Base-by-base conservation (phyloP, 352 stramenopile species). In the Phytophthora agathidicida region DNA sequence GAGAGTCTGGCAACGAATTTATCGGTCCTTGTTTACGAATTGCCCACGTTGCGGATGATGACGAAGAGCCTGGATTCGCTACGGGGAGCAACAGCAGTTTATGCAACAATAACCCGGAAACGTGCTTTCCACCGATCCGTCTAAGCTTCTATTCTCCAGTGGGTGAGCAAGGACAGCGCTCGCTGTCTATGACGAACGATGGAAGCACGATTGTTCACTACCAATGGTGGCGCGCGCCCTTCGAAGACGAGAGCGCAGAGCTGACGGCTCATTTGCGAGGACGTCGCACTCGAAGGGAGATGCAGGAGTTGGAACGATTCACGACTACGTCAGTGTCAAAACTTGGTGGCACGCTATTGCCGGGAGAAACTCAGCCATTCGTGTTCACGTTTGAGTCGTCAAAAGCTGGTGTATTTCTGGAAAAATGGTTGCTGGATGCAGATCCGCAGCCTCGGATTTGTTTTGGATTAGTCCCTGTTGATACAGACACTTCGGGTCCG, bases 341-440 rank as follows among this genome's bases (percentile, higher is more conserved):
- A 38, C 46, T 62, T 5, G 47, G 75, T n/a, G 82, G 74, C 14
- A 74, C 66, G 3, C 32, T 89, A 5, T 55, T 91, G n/a, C 83
- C 86, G 0, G 69, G 73, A 11, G 82, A 91, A 37, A 57, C 24
- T 1, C 42, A 77, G n/a, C 48, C 51, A 20, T 84, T 94, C 46
- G 60, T 59, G 9, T 92, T 94, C 50, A 81, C 68, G 9, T 94
- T 93, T 37, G 30, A 60, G 19, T 78, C 83, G 2, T 48, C 64
- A 22, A 45, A 50, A 20, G 42, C 81, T 20, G 82, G 86, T 3
- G 36, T 86, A 7, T 91, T 77, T 51, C 50, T 91, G 4, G 86
- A 93, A 43, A 83, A 84, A 26, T 94, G 86, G 86, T 28, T 85
- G 10, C 50, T 94, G 3, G 73, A 86, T 27, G 64, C 85, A 14